Evolutionary conservation across 2,329 filamentous ascomycete species (phyloP), one percentile per base, ranked within the genome.

Genomic region (Chaetomium sp.): DNA sequence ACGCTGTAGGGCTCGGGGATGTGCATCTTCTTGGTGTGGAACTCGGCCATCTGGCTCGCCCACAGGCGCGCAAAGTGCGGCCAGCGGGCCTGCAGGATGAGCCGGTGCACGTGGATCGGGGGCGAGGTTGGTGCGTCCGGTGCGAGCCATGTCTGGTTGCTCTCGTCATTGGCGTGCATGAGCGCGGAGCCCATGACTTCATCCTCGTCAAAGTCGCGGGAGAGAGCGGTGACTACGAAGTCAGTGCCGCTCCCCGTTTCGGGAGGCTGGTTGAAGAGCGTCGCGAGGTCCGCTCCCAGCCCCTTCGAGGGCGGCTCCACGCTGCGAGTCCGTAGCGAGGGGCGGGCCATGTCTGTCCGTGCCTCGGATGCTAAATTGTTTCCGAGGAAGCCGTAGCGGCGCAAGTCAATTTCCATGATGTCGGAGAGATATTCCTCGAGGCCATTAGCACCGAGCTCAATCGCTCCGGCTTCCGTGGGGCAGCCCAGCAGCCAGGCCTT

Each of bases 401-500:
- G 89, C 62, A 99, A 83, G 75, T 99, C 95, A 69, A 99, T 91
- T 70, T 94, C 91, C 77, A 99, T 89, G 25, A 99, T 92, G 74
- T 98, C 93, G 71, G 93, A 96, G 56, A 99, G 83, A 74, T 96
- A 96, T 75, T 97, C 94, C 74, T 97, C 94, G 64, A 93, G 89
- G 3, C 87, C 87, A 64, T 87, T 89, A 16, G 86, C 84, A 1
- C 85, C 89, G 19, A 89, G 81, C 47, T 89, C 89, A 56, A 88
- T 87, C 7, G 84, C 81, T 21, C 83, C 79, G 49, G 83, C 80
- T 68, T 97, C 92, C 3, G 91, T 89, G 2, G 91, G 91, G 72
- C 93, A 97, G 9, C 95, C 95, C n/a, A 99, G 83, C 27, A 99
- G 82, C 93, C 95, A 99, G 8, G 93, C 95, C 75, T 96, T 97